Conservation (phyloP, 306 rosid genomes). For the Prunus fruticosa region DNA sequence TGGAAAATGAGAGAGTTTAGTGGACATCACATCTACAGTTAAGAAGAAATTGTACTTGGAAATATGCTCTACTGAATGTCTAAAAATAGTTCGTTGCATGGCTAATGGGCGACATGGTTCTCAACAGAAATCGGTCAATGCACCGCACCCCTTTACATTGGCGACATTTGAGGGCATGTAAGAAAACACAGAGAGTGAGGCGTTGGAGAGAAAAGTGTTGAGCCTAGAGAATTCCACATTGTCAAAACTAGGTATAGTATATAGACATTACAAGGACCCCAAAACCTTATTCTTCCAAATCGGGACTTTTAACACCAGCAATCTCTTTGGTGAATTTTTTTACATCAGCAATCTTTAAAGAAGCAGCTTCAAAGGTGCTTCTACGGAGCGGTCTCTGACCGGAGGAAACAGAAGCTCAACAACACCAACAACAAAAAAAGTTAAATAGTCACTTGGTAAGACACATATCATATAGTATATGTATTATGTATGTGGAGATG, state of each 20-base stretch:
- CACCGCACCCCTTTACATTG: too few species aligned
- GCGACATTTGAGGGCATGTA: neutral
- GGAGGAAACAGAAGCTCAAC: too few species aligned
- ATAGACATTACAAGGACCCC: neutral
- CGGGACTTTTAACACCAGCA: neutral
- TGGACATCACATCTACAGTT: too few species aligned
- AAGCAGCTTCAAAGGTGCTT: neutral
- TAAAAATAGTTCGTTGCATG: too few species aligned
- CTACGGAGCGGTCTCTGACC: too few species aligned
- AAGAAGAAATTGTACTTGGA: too few species aligned
- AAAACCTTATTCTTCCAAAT: neutral
- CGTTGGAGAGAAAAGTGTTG: neutral
- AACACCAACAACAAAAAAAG: neutral
- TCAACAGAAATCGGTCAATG: neutral
- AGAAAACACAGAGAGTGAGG: neutral
- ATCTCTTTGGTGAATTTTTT: too few species aligned
- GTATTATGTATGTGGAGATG: too few species aligned
- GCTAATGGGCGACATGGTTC: too few species aligned
- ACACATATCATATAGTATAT: neutral
- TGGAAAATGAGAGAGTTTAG: too few species aligned
- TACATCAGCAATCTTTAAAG: neutral
- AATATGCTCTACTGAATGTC: too few species aligned
- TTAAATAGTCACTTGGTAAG: neutral
- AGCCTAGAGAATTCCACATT: slow-evolving; percentile 9
- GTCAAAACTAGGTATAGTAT: neutral